A percentile compares a stretch with the other conserved stretches of the same genome.
Conservation (phyloP, 139 green algal genomes). For the Pseudopediastrum boryanum region DNA sequence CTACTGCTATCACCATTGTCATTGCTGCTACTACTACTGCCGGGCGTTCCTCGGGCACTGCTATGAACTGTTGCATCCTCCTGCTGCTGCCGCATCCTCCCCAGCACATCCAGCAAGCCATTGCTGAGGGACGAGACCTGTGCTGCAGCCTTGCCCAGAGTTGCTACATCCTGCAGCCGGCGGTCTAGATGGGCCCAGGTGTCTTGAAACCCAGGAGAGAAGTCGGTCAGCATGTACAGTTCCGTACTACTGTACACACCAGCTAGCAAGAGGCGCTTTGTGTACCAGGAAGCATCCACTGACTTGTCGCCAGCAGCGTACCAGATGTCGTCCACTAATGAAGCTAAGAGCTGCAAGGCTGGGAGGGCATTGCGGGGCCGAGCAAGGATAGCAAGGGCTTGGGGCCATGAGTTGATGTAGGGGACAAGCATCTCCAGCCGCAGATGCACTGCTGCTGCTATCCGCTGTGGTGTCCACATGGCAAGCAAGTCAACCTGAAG, state of each 20-base stretch:
- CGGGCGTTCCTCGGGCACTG: too few species aligned
- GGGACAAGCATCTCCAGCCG: conserved; percentile 61
- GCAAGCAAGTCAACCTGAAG: conserved; percentile 23
- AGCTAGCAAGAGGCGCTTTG: conserved; percentile 62
- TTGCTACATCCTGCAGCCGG: conserved; percentile 42
- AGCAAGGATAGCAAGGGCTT: conserved; percentile 62
- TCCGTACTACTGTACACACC: conserved; percentile 67
- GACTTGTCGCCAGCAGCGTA: conserved; percentile 65
- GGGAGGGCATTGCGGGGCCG: conserved; percentile 47
- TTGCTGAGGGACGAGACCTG: not conserved
- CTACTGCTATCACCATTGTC: not conserved
- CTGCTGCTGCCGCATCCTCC: not conserved
- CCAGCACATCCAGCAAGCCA: conserved; percentile 1
- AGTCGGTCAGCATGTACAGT: conserved; percentile 86
- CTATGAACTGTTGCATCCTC: not conserved
- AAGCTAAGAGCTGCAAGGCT: conserved; percentile 46
- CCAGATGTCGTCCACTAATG: conserved; percentile 68
- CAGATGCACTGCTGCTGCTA: conserved; percentile 55
- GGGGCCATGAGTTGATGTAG: conserved; percentile 53
- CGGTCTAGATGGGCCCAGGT: conserved; percentile 73
- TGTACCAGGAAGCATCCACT: conserved; percentile 76
- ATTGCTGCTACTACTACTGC: not conserved
- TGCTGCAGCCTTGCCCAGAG: not conserved
- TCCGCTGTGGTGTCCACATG: conserved; percentile 37
- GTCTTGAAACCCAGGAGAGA: conserved; percentile 65